These are phyloP conservation scores for Zoysia pacifica DNA, from an alignment of 176 grass and related monocot species.

Conservation along the genomic window DNA sequence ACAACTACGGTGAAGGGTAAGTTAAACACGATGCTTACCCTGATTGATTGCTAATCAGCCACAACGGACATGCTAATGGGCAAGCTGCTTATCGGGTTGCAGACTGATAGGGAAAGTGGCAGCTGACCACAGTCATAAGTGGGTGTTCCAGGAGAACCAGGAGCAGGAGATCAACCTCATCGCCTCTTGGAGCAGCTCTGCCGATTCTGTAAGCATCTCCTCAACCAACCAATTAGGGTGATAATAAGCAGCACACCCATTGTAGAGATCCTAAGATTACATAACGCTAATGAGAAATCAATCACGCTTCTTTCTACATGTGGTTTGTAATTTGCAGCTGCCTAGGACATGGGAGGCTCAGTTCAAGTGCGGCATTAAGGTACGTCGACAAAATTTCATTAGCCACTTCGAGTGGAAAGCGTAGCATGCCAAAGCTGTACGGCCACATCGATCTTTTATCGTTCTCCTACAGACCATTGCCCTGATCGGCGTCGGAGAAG, in stretches of 20 bases:
- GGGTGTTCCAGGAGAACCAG: constrained; percentile 84
- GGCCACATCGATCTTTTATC: constrained; percentile 5
- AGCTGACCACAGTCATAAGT: constrained; percentile 98
- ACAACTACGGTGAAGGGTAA: constrained; percentile 97
- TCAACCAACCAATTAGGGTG: background rate
- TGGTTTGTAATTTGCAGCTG: constrained; percentile 39
- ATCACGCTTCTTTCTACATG: background rate
- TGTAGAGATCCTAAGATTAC: background rate
- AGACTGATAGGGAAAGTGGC: constrained; percentile 97
- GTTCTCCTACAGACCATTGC: constrained; percentile 67
- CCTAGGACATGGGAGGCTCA: constrained; percentile 93
- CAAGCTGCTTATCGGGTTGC: background rate
- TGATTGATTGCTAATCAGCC: background rate
- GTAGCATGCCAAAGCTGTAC: background rate
- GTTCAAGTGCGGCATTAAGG: constrained; percentile 81
- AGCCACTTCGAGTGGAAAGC: background rate
- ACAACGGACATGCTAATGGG: background rate
- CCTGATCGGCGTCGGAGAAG: constrained; percentile 89
- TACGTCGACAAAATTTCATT: background rate
- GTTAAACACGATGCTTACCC: background rate
- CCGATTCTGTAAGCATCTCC: constrained; percentile 69
- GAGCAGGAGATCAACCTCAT: constrained; percentile 71
- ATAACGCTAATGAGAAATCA: background rate
- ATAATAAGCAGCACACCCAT: background rate
- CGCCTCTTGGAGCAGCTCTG: constrained; percentile 77